These are phyloP conservation scores for Echinosophora koreensis DNA, from an alignment of 306 rosid genomes.

Conservation along the genomic window DNA sequence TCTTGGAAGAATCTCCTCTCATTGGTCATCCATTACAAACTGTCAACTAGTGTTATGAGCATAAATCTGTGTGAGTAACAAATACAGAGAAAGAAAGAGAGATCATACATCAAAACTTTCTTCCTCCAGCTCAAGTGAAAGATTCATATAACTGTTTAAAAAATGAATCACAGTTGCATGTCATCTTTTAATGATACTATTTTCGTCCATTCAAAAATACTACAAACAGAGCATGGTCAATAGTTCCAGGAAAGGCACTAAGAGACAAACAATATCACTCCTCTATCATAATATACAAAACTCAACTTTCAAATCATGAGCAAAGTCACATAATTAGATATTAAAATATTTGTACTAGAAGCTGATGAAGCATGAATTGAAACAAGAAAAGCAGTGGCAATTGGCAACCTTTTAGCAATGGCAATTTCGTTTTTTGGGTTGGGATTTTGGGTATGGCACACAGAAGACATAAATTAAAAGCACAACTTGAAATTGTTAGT, in stretches of 20 bases:
- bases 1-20: neutral
- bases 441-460: too few species aligned
- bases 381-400: too few species aligned
- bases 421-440: too few species aligned
- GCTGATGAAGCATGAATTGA: too few species aligned
- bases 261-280: neutral
- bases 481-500: too few species aligned
- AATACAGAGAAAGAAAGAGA: neutral
- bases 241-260: slow-evolving; percentile 58
- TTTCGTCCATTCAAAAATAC: slow-evolving; percentile 74
- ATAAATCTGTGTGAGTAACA: neutral
- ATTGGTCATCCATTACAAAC: neutral
- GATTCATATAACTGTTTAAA: neutral
- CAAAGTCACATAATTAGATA: too few species aligned
- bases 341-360: too few species aligned
- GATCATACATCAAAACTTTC: neutral
- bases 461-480: too few species aligned
- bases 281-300: neutral
- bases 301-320: too few species aligned
- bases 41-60: neutral
- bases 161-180: slow-evolving; percentile 31
- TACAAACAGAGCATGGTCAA: slow-evolving; percentile 68
- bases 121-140: too few species aligned
- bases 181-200: slow-evolving; percentile 28
- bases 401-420: too few species aligned